A percentile compares a stretch with the other conserved stretches of the same genome.
phyloP scores from a whole-genome alignment of 345 rosid genomes.

The Gossypium arboreum region DNA sequence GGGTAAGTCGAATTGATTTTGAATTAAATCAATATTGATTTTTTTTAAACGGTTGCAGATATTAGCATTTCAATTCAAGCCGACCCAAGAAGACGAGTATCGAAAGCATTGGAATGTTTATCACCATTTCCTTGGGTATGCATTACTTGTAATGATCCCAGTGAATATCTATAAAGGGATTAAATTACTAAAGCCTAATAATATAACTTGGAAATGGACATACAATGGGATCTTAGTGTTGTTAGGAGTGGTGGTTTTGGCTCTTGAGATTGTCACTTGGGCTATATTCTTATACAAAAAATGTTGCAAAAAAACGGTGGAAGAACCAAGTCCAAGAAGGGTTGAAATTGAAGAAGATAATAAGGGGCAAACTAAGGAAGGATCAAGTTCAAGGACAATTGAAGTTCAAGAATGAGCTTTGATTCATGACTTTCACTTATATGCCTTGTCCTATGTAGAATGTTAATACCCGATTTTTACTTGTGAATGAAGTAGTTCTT shows the following conservation, averaged over 20 bases:
- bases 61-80: slow-evolving; percentile 37
- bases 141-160: slow-evolving; percentile 34
- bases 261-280: slow-evolving; percentile 45
- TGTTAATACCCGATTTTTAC: too few relatives aligned
- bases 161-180: slow-evolving; percentile 46
- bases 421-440: too few relatives aligned
- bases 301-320: background rate
- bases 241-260: slow-evolving; percentile 17
- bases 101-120: slow-evolving; percentile 55
- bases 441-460: too few relatives aligned
- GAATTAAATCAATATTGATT: background rate
- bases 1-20: background rate
- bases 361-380: too few relatives aligned
- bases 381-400: too few relatives aligned
- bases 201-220: slow-evolving; percentile 32
- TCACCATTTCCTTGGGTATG: slow-evolving; percentile 50
- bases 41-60: slow-evolving; percentile 23
- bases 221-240: slow-evolving; percentile 34
- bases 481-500: too few relatives aligned
- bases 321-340: background rate
- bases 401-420: too few relatives aligned
- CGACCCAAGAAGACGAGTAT: slow-evolving; percentile 26
- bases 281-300: slow-evolving; percentile 3
- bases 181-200: slow-evolving; percentile 31
- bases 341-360: too few relatives aligned